Conservation (phyloP, 129 eudicot species). For the Pittosporum tobira region DNA sequence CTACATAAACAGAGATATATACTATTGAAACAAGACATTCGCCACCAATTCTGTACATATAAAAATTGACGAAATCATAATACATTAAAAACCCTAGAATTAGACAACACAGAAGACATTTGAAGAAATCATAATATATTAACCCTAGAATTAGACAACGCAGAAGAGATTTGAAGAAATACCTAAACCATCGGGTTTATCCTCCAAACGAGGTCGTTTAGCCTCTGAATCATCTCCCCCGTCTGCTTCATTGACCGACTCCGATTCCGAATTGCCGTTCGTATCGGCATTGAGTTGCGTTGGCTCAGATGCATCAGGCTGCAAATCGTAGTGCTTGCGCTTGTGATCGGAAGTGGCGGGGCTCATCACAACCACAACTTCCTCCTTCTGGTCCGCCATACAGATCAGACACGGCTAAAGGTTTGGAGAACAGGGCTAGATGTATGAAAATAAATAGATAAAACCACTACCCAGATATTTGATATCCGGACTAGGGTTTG, state of each 20-base stretch:
- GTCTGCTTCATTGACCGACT: slow-evolving; percentile 13
- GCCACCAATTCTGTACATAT: too few relatives aligned
- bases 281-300: slow-evolving; percentile 24
- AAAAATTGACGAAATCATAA: too few relatives aligned
- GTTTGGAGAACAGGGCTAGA: too few relatives aligned
- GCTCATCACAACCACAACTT: slow-evolving; percentile 31
- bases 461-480: too few relatives aligned
- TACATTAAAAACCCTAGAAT: not conserved
- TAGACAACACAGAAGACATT: not conserved
- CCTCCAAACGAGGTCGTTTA: slow-evolving; percentile 76
- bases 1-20: too few relatives aligned
- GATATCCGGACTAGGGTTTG: too few relatives aligned
- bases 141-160: not conserved
- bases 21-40: too few relatives aligned
- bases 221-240: slow-evolving; percentile 40
- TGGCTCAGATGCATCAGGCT: slow-evolving; percentile 39
- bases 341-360: slow-evolving; percentile 52
- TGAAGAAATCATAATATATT: not conserved
- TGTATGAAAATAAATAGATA: too few relatives aligned
- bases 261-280: slow-evolving; percentile 23
- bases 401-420: slow-evolving; percentile 19
- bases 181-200: slow-evolving; percentile 32
- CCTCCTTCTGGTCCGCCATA: slow-evolving; percentile 45
- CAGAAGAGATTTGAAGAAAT: slow-evolving; percentile 1
- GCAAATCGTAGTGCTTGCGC: slow-evolving; percentile 70